These are phyloP conservation scores for Gautieria morchelliformis DNA, from an alignment of 768 basidiomycete species.

Conservation along the genomic window DNA sequence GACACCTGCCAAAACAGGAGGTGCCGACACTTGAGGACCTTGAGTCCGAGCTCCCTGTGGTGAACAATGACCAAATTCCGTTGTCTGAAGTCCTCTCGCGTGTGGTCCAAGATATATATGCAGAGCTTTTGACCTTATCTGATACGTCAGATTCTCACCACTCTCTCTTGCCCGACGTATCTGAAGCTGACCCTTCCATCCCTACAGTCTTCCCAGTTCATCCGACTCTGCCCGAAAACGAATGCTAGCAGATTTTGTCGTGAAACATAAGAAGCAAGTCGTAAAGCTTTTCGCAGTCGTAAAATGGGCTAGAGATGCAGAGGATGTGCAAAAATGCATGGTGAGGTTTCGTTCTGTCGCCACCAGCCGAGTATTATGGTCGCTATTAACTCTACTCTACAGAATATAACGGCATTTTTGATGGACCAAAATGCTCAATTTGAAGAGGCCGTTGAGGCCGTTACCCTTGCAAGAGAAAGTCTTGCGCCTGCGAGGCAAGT, in stretches of 20 bases:
- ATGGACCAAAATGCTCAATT: constrained; percentile 82
- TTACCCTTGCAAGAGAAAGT: constrained; percentile 57
- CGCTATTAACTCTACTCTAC: not conserved
- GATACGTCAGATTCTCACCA: constrained; percentile 60
- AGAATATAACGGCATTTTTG: constrained; percentile 86
- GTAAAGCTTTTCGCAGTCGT: constrained; percentile 81
- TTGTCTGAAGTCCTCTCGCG: constrained; percentile 69
- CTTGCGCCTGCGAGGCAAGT: constrained; percentile 71
- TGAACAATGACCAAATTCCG: constrained; percentile 63
- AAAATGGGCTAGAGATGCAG: constrained; percentile 82
- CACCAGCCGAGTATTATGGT: too few relatives aligned
- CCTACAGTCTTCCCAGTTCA: constrained; percentile 63
- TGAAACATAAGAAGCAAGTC: constrained; percentile 83
- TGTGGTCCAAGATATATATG: constrained; percentile 70
- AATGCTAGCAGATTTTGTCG: constrained; percentile 78
- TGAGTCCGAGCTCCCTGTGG: constrained; percentile 64
- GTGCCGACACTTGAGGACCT: constrained; percentile 41
- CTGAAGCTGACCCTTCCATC: constrained; percentile 2
- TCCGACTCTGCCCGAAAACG: constrained; percentile 74
- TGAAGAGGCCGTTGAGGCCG: constrained; percentile 50
- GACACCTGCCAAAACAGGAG: constrained; percentile 20
- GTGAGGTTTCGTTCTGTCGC: constrained; percentile 23
- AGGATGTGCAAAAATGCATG: constrained; percentile 82
- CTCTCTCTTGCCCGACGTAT: not conserved
- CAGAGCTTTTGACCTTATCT: constrained; percentile 71